Evolutionary conservation across 108 stramenopile genomes (phyloP), one percentile per base, ranked within the genome.

Genomic region (Bacterosira constricta): DNA sequence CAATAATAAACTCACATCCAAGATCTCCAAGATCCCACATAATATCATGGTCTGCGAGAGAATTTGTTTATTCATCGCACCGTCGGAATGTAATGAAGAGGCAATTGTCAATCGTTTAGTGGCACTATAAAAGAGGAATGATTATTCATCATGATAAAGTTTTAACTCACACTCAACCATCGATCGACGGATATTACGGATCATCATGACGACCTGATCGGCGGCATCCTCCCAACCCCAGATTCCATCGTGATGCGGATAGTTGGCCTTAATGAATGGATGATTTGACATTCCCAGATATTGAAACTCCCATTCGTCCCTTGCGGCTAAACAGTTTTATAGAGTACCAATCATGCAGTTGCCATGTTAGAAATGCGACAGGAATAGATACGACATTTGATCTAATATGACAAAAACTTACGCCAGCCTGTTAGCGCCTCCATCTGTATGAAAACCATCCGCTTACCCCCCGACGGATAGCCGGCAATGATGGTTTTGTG

Each of bases 401-500:
- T n/a, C n/a, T n/a, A n/a, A n/a, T n/a, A n/a, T n/a, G n/a, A n/a
- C n/a, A n/a, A n/a, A n/a, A n/a, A n/a, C n/a, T n/a, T n/a, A n/a
- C n/a, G 56, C 81, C 67, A 76, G 11, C 75, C 81, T 11, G 77
- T 74, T 1, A 82, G 44, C 3, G 81, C 81, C 59, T 82, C 81
- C 81, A 82, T 82, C 42, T 82, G 77, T 9, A 63, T n/a, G 32
- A 74, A 76, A 9, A 73, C 63, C 71, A 75, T 73, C 0, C 81
- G 71, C 29, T 82, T 82, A 34, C 78, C 81, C 12, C 81, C 81
- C 5, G 71, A 67, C 0, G 81, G 81, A 41, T 32, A 82, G 1
- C 81, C 81, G n/a, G 45, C 76, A 26, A 82, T 67, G 1, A 74
- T n/a, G 27, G 81, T 82, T 38, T 82, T 82, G 38, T 82, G 25